Evolutionary conservation across 1,139 yeast species (phyloP).

Genomic region (Debaryomycetaceae sp.): DNA sequence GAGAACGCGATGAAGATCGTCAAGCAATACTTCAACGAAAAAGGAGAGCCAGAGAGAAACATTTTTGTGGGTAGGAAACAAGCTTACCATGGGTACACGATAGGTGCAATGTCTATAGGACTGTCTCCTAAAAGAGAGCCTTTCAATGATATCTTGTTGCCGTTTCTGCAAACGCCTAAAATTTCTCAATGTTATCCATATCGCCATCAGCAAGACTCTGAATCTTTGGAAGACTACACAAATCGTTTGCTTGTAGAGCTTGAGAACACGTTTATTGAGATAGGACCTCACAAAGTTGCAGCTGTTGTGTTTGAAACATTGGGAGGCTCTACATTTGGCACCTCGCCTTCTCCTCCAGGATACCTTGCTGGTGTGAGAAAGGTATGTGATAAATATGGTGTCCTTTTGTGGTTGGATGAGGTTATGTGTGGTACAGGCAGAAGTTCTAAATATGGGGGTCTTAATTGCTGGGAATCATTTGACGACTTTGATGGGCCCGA

Average conservation of each 20-base stretch:
- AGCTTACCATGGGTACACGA: conserved; percentile 20
- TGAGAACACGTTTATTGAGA: conserved; percentile 46
- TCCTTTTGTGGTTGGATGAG: conserved; percentile 55
- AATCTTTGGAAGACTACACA: conserved; percentile 48
- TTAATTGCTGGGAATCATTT: conserved; percentile 46
- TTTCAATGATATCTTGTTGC: conserved; percentile 40
- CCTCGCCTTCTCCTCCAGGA: conserved; percentile 54
- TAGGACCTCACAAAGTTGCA: conserved; percentile 52
- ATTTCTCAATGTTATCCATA: conserved; percentile 48
- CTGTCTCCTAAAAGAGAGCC: conserved; percentile 10
- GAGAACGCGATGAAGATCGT: conserved; percentile 19
- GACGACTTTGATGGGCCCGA: conserved; percentile 50
- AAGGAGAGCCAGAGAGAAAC: conserved; percentile 13
- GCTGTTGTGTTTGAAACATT: conserved; percentile 55
- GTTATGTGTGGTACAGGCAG: conserved; percentile 68
- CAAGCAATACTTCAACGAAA: conserved; percentile 16
- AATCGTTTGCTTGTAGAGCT: conserved; percentile 42
- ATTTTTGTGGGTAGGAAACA: conserved; percentile 15
- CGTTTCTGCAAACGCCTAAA: conserved; percentile 42
- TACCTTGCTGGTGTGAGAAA: conserved; percentile 52
- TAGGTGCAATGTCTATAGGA: conserved; percentile 16
- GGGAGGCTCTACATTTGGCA: conserved; percentile 58
- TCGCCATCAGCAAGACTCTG: conserved; percentile 43
- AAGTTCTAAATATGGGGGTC: conserved; percentile 19
- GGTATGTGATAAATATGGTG: conserved; percentile 55